phyloP scores from a whole-genome alignment of 106 monocot species.

The Dendrobium chrysotoxum region DNA sequence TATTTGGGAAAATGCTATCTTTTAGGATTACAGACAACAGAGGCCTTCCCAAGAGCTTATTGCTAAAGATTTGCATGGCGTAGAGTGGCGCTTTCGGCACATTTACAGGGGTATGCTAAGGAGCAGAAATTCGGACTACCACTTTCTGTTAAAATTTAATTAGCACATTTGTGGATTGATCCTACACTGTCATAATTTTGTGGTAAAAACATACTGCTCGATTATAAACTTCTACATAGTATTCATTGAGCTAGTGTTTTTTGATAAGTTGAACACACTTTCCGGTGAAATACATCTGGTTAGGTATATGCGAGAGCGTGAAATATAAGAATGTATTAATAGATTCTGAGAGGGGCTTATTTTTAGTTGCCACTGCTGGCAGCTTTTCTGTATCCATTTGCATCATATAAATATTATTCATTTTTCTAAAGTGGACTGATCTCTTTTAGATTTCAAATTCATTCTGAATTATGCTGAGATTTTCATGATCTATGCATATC shows the following conservation, averaged over 20 bases:
- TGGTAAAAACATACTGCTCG: background rate
- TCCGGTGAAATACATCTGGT: background rate
- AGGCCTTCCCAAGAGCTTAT: constrained; percentile 95
- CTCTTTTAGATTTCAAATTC: background rate
- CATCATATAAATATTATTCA: background rate
- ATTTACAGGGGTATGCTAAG: constrained; percentile 70
- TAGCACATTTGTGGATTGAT: background rate
- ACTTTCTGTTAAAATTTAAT: background rate
- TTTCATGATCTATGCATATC: background rate
- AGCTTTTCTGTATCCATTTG: background rate
- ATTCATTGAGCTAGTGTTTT: background rate
- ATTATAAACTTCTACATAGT: background rate
- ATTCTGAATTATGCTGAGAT: background rate
- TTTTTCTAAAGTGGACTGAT: background rate
- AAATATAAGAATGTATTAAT: background rate
- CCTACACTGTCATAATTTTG: background rate
- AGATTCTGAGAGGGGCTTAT: background rate
- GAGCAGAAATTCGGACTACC: background rate
- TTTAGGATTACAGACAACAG: constrained; percentile 82
- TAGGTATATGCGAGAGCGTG: background rate
- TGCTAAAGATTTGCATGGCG: constrained; percentile 94
- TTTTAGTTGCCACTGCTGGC: background rate
- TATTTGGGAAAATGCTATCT: background rate
- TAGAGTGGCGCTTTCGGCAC: constrained; percentile 90
- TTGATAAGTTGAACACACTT: background rate